These are phyloP conservation scores for Diaporthe ampelina DNA, from an alignment of 2,329 filamentous ascomycete genomes.

Conservation along the genomic window DNA sequence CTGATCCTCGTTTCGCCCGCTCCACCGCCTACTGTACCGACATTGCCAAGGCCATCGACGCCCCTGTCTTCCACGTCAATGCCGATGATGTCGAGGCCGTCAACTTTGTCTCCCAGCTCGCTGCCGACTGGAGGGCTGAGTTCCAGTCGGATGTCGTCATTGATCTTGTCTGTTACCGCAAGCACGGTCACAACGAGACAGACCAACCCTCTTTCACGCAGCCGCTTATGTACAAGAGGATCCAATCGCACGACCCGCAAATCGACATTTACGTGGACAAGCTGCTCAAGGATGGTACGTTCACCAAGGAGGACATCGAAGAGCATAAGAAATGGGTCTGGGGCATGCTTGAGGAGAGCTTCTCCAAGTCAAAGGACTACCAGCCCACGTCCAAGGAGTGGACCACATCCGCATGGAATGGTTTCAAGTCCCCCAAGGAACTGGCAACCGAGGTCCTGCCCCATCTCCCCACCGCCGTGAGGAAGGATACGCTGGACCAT, in stretches of 20 bases:
- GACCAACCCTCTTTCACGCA: constrained; percentile 99
- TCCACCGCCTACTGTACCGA: constrained; percentile 99
- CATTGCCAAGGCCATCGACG: constrained; percentile 98
- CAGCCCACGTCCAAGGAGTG: constrained; percentile 97
- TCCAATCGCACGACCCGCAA: constrained; percentile 85
- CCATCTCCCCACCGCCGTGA: constrained; percentile 88
- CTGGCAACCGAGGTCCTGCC: constrained; percentile 93
- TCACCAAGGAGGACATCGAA: constrained; percentile 97
- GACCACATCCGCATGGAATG: constrained; percentile 99
- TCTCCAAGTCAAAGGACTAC: constrained; percentile 97
- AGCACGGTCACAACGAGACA: constrained; percentile 99
- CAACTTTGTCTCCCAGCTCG: constrained; percentile 97
- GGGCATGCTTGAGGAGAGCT: constrained; percentile 99
- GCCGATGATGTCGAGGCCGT: constrained; percentile 98
- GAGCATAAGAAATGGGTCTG: constrained; percentile 99
- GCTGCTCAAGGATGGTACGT: constrained; percentile 91
- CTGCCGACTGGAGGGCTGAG: constrained; percentile 97
- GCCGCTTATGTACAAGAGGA: constrained; percentile 99
- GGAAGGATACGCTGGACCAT: constrained; percentile 79
- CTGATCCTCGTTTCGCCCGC: constrained; percentile 95
- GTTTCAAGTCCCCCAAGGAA: constrained; percentile 99
- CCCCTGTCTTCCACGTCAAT: constrained; percentile 99
- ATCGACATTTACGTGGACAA: constrained; percentile 94
- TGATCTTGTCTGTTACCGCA: constrained; percentile 98
- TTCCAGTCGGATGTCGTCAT: constrained; percentile 99